These are phyloP conservation scores for Rubia tinctorum DNA, from an alignment of 305 asterid species.

Conservation along the genomic window DNA sequence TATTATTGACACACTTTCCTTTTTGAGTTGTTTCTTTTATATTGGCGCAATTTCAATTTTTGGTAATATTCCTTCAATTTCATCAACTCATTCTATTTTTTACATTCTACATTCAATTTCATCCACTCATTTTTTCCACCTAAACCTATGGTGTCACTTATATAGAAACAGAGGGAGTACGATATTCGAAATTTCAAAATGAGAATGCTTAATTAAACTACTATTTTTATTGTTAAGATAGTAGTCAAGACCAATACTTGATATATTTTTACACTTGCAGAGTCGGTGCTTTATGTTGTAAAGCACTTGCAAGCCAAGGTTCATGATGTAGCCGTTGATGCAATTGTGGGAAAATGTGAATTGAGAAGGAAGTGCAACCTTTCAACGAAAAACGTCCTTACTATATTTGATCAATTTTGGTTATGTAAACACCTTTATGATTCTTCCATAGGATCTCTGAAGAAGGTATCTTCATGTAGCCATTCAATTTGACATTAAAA, in stretches of 20 bases:
- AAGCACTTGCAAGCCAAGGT: conserved; percentile 75
- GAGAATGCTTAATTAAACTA: neutral
- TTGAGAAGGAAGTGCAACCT: conserved; percentile 74
- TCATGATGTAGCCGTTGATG: conserved; percentile 31
- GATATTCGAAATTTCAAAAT: neutral
- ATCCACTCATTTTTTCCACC: too few species aligned
- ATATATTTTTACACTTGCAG: conserved; percentile 29
- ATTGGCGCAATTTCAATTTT: too few species aligned
- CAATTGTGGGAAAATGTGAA: conserved; percentile 82
- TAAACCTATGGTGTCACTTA: too few species aligned
- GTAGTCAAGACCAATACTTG: neutral
- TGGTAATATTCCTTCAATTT: too few species aligned
- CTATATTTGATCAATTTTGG: conserved; percentile 67
- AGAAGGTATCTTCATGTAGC: conserved; percentile 49
- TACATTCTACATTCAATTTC: too few species aligned
- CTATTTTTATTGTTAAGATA: neutral
- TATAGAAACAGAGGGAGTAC: too few species aligned
- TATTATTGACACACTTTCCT: too few species aligned
- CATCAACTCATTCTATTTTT: too few species aligned
- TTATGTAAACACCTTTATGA: conserved; percentile 76
- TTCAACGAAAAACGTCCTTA: conserved; percentile 58
- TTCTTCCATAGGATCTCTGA: conserved; percentile 59
- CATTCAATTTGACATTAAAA: neutral
- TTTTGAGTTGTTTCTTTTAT: too few species aligned
- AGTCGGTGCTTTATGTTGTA: conserved; percentile 66